These are phyloP conservation scores for Podila minutissima DNA, from an alignment of 192 early-diverging fungal species.

Conservation along the genomic window DNA sequence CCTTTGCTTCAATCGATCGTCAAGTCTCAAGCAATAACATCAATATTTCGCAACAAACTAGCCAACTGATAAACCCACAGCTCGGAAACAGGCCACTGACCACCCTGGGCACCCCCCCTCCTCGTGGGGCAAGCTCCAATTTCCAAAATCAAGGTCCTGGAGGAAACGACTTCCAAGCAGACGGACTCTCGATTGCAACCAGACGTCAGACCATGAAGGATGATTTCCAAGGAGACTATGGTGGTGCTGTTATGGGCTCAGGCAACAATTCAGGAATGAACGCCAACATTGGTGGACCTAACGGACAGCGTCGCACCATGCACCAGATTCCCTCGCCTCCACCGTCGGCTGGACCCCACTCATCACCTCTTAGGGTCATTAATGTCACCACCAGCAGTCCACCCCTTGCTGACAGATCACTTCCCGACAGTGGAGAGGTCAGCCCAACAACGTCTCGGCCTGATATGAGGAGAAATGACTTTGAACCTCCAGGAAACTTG, in stretches of 20 bases:
- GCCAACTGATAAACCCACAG: constrained; percentile 43
- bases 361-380: constrained; percentile 37
- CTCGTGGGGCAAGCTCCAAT: constrained; percentile 30
- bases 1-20: constrained; percentile 11
- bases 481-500: background rate
- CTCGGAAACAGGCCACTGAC: constrained; percentile 41
- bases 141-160: constrained; percentile 3
- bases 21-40: constrained; percentile 12
- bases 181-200: constrained; percentile 28
- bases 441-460: background rate
- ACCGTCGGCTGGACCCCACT: background rate
- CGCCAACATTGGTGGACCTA: constrained; percentile 13
- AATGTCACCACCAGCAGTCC: constrained; percentile 32
- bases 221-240: constrained; percentile 43
- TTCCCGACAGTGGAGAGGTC: background rate
- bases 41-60: constrained; percentile 38
- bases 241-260: constrained; percentile 22
- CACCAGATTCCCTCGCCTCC: constrained; percentile 26
- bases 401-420: constrained; percentile 8
- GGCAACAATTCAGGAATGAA: background rate
- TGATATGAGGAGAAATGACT: constrained; percentile 13
- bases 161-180: constrained; percentile 23
- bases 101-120: constrained; percentile 31
- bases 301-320: constrained; percentile 16
- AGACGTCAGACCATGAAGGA: constrained; percentile 41